phyloP scores from a whole-genome alignment of 768 basidiomycete genomes.

The Pleurotus citrinopileatus region DNA sequence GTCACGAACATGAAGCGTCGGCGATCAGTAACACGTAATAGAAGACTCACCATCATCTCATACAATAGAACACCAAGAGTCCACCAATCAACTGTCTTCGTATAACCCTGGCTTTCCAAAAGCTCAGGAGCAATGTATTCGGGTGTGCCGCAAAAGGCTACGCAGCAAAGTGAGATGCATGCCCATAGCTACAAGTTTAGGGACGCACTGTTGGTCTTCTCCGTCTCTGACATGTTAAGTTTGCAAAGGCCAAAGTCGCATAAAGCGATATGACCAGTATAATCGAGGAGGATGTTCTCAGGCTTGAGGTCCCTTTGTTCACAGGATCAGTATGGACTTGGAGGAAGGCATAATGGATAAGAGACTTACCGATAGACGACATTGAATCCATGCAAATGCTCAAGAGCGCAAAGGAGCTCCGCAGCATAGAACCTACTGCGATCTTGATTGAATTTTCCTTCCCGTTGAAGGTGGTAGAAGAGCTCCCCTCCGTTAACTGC shows the following conservation, averaged over 20 bases:
- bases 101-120: conserved; percentile 94
- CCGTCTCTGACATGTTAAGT: conserved; percentile 95
- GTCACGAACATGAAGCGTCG: too few relatives aligned
- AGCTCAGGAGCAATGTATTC: conserved; percentile 99
- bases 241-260: conserved; percentile 98
- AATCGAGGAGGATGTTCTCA: conserved; percentile 96
- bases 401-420: conserved; percentile 92
- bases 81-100: conserved; percentile 99
- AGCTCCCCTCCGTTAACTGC: conserved; percentile 95
- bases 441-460: conserved; percentile 93
- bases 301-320: conserved; percentile 83
- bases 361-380: conserved; percentile 87
- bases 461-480: conserved; percentile 95
- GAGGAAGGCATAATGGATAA: background rate
- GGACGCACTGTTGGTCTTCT: conserved; percentile 90
- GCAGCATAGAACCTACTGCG: conserved; percentile 97
- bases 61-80: conserved; percentile 94
- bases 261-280: conserved; percentile 95
- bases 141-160: conserved; percentile 97
- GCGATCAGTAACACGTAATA: conserved; percentile 12
- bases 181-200: too few relatives aligned
- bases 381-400: conserved; percentile 96
- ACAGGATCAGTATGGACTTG: background rate
- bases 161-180: conserved; percentile 13
- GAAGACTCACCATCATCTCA: conserved; percentile 83